A percentile compares a stretch with the other conserved stretches of the same genome.
Conservation (phyloP, 1,139 yeast species). For the Pichia sp. region DNA sequence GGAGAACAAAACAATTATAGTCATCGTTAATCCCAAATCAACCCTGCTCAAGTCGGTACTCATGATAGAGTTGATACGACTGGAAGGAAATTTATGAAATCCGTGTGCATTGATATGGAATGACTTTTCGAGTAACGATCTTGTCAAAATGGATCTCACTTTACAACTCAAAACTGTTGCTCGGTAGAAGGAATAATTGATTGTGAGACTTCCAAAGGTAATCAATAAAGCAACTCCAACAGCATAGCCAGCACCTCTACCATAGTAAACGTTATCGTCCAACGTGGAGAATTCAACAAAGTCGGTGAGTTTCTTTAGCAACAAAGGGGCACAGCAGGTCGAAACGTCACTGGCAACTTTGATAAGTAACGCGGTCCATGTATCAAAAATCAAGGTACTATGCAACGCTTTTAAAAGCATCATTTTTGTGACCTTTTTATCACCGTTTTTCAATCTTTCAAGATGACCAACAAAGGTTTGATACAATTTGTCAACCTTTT, state of each 20-base stretch:
- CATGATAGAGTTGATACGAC: slow-evolving; percentile 67
- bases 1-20: slow-evolving; percentile 38
- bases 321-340: slow-evolving; percentile 38
- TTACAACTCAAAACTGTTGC: slow-evolving; percentile 65
- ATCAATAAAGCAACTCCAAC: slow-evolving; percentile 48
- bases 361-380: slow-evolving; percentile 27
- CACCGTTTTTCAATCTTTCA: slow-evolving; percentile 17
- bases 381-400: slow-evolving; percentile 36
- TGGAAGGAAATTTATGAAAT: slow-evolving; percentile 56
- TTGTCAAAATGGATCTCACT: slow-evolving; percentile 58
- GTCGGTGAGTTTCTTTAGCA: slow-evolving; percentile 47
- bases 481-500: slow-evolving; percentile 38
- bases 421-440: slow-evolving; percentile 16
- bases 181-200: slow-evolving; percentile 59
- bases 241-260: slow-evolving; percentile 58
- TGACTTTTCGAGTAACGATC: slow-evolving; percentile 62
- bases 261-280: slow-evolving; percentile 31
- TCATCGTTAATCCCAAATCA: slow-evolving; percentile 63
- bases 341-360: slow-evolving; percentile 35
- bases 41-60: slow-evolving; percentile 75
- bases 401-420: slow-evolving; percentile 29
- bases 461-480: slow-evolving; percentile 29
- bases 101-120: slow-evolving; percentile 56
- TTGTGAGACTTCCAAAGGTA: slow-evolving; percentile 43
- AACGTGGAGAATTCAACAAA: slow-evolving; percentile 39